Evolutionary conservation across 1,284 basidiomycete species (phyloP).

Genomic region (Ustilago esculenta): DNA sequence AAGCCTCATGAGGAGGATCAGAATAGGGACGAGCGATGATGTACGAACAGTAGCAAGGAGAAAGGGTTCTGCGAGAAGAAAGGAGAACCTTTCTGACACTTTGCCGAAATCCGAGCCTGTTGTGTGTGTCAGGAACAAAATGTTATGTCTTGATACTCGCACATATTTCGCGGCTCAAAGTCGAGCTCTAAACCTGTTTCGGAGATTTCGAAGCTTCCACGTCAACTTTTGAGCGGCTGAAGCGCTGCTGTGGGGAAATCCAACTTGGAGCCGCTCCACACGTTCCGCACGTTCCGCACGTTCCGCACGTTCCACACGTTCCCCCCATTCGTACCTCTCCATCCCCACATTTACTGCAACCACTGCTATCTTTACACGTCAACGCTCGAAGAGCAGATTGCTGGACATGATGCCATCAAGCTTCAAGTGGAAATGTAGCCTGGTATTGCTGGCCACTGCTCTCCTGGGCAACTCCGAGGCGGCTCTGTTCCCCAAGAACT

Average conservation of each 20-base stretch:
- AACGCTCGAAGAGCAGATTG: not conserved
- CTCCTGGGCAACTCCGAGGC: conserved; percentile 27
- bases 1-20: not conserved
- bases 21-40: not conserved
- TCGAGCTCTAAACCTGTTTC: conserved; percentile 15
- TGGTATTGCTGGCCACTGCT: conserved; percentile 24
- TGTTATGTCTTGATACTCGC: no score
- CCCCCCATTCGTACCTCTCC: no score
- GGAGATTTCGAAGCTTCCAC: conserved; percentile 17
- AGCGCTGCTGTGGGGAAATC: not conserved
- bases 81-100: conserved; percentile 1
- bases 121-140: not conserved
- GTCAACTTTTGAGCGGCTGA: conserved; percentile 13
- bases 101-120: conserved; percentile 23
- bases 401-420: conserved; percentile 2
- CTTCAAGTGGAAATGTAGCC: conserved; percentile 15
- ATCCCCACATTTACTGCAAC: not conserved
- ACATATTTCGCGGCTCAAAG: no score
- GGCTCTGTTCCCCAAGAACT: conserved; percentile 57
- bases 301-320: no score
- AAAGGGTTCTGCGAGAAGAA: conserved; percentile 19
- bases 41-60: not conserved
- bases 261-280: conserved; percentile 2
- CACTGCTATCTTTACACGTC: no score
- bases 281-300: no score